Evolutionary conservation across 495 filamentous ascomycete species (phyloP), one percentile per base, ranked within the genome.

Genomic region (Clavariopsis aquatica): DNA sequence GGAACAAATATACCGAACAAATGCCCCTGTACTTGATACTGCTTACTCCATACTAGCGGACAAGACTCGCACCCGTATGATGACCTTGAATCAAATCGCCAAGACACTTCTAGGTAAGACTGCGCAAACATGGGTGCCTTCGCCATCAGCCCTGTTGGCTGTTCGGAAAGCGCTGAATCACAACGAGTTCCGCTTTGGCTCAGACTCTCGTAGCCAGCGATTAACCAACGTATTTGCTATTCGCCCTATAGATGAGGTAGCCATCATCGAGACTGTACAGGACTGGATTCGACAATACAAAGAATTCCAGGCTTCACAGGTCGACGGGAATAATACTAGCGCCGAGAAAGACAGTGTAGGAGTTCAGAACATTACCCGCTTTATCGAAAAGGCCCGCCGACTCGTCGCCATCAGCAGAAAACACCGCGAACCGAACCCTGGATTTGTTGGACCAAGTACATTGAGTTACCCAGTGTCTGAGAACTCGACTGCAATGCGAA

Each of bases 351-450:
- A 8, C 34, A 65, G 23, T 28, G 47, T 49, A 80, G 61, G 62
- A 19, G 73, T 74, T 1, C 27, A 20, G n/a, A 36, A 66, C 2
- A 69, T 89, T 23, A 69, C 81, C 24, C 59, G 70, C 2, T 96
- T 98, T 70, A 64, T 91, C 12, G 54, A 74, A 4, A 88, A 89
- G 59, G 88, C 89, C 29, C 85, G 81, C 46, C 73, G 74, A 5
- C 70, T 89, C 23, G 88, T 98, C 54, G 80, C 83, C 47, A 68
- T 77, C n/a, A 92, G 86, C 73, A 83, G 93, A 52, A 77, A 80
- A 57, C 73, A 74, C 24, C 85, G 91, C 12, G 75, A 81, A 4
- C 84, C 86, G 58, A 87, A 85, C 2, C 70, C 79, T 67, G 84
- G 83, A 28, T 81, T 77, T 17, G 73, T 88, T 9, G 82, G 80